Conservation (phyloP, 2,329 filamentous ascomycete species). For the Albifimbria verrucaria region DNA sequence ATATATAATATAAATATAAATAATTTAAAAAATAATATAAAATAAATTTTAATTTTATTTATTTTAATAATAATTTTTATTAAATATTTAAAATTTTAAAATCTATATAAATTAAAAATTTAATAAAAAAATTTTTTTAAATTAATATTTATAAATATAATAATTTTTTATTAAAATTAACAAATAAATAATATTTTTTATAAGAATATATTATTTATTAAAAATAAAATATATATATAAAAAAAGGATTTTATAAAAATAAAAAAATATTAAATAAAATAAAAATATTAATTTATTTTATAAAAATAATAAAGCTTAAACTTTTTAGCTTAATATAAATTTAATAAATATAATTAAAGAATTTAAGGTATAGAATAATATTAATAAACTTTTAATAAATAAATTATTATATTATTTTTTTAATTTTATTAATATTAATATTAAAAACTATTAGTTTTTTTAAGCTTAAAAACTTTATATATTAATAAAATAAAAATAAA, state of each 20-base stretch:
- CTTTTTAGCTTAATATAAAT: not conserved
- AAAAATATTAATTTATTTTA: not conserved
- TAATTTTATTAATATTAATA: not conserved
- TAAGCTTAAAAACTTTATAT: not conserved
- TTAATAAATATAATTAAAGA: not conserved
- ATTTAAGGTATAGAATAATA: not conserved
- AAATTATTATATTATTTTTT: not conserved
- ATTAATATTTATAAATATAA: not conserved
- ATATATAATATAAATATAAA: not conserved
- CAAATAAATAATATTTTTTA: not conserved
- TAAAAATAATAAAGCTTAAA: not conserved
- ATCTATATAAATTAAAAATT: conserved; percentile 2
- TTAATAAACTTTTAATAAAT: not conserved
- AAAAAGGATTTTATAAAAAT: not conserved
- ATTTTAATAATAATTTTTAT: not conserved
- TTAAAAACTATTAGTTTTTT: not conserved
- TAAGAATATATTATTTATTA: not conserved
- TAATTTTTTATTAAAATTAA: not conserved
- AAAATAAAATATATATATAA: not conserved
- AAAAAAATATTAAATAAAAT: not conserved
- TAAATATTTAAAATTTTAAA: not conserved
- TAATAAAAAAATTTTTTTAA: not conserved
- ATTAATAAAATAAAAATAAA: not conserved
- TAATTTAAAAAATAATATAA: too few species aligned
- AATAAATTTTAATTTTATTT: not conserved